phyloP scores from a whole-genome alignment of 2,329 filamentous ascomycete species.

The Ilyonectria mors-panacis region DNA sequence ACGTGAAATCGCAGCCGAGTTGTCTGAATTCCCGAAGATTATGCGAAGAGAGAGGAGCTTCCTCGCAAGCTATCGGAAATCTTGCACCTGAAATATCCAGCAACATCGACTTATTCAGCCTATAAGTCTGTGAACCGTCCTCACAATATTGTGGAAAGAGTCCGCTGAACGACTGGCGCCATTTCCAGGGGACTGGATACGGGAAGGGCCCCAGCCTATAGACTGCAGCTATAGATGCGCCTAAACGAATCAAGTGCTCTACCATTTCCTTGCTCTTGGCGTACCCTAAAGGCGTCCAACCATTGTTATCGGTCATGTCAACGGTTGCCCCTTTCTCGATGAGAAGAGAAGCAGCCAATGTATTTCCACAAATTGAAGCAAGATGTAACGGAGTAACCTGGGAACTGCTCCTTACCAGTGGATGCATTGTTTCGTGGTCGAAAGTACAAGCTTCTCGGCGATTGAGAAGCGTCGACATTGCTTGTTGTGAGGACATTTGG shows the following conservation, averaged over 20 bases:
- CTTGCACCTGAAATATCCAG: fast-evolving
- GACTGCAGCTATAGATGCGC: background rate
- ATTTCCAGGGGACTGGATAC: background rate
- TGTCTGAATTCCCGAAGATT: fast-evolving
- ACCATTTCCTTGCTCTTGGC: background rate
- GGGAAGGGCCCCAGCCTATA: background rate
- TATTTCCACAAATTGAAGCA: background rate
- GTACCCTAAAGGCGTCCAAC: background rate
- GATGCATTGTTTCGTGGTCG: background rate
- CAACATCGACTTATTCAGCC: background rate
- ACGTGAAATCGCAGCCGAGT: background rate
- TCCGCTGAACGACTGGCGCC: background rate
- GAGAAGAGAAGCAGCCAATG: background rate
- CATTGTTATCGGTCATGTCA: background rate
- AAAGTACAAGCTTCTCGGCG: background rate
- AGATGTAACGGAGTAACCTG: slow-evolving; percentile 1
- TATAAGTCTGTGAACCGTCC: background rate
- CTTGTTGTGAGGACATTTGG: background rate
- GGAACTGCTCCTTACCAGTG: background rate
- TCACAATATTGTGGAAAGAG: background rate
- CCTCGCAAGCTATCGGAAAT: background rate
- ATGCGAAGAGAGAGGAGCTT: background rate
- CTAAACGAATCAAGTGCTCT: background rate
- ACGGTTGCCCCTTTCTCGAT: slow-evolving; percentile 7
- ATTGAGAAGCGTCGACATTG: background rate